phyloP scores from a whole-genome alignment of 768 basidiomycete species.

The Lactarius pseudohatsudake region DNA sequence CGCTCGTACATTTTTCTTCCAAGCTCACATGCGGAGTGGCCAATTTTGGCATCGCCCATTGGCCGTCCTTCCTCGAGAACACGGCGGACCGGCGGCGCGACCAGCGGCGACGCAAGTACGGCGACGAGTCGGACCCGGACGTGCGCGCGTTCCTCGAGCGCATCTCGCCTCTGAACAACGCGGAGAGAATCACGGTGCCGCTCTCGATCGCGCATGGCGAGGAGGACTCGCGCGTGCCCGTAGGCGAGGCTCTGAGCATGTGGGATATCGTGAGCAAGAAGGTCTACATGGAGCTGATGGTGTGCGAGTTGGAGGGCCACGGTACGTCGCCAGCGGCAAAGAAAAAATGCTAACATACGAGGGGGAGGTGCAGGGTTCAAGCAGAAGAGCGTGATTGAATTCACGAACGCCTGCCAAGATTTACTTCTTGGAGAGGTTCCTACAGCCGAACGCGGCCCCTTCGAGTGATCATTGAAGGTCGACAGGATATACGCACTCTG shows the following conservation, averaged over 20 bases:
- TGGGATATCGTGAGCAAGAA: constrained; percentile 37
- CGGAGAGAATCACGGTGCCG: constrained; percentile 39
- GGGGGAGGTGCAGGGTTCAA: constrained; percentile 37
- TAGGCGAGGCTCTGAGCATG: constrained; percentile 43
- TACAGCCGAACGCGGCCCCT: constrained; percentile 30
- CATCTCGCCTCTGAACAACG: constrained; percentile 43
- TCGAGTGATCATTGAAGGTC: background rate
- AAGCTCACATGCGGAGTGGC: constrained; percentile 43
- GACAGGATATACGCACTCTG: background rate
- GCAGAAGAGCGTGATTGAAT: constrained; percentile 47
- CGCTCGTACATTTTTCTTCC: constrained; percentile 43
- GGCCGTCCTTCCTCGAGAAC: constrained; percentile 44
- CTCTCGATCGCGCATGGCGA: constrained; percentile 45
- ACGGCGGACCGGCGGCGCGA: constrained; percentile 41
- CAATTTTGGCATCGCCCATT: constrained; percentile 43
- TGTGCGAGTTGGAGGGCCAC: constrained; percentile 45
- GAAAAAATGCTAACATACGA: background rate
- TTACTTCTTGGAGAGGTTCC: constrained; percentile 40
- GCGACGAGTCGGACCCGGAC: constrained; percentile 41
- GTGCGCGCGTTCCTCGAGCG: constrained; percentile 41
- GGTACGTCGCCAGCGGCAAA: constrained; percentile 34
- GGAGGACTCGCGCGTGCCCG: constrained; percentile 41
- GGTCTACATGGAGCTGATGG: constrained; percentile 39
- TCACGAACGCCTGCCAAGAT: constrained; percentile 42
- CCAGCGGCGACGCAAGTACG: constrained; percentile 41